Percentiles rank a stretch among this genome's conserved stretches.
phyloP scores from a whole-genome alignment of 306 rosid genomes.

The Luffa aegyptiaca region DNA sequence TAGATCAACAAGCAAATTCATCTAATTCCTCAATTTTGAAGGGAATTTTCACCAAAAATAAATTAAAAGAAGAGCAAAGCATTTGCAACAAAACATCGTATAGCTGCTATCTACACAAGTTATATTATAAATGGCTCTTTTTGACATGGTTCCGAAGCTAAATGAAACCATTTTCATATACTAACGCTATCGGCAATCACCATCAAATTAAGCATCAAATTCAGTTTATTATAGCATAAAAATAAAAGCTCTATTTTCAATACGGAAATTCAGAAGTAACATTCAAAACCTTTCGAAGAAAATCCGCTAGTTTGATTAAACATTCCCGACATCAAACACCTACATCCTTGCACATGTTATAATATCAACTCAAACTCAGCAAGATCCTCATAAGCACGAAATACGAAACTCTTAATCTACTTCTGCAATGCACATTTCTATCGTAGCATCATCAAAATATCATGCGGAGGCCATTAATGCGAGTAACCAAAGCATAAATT shows the following conservation, averaged over 20 bases:
- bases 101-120: too few species aligned
- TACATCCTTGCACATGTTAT: not conserved
- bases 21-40: too few species aligned
- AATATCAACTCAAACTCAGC: not conserved
- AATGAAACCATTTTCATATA: too few species aligned
- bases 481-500: not conserved
- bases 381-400: not conserved
- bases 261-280: not conserved
- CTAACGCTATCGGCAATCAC: not conserved
- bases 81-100: too few species aligned
- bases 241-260: not conserved
- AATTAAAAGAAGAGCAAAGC: too few species aligned
- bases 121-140: too few species aligned
- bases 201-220: not conserved
- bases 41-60: too few species aligned
- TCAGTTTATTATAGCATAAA: not conserved
- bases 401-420: not conserved
- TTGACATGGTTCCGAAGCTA: too few species aligned
- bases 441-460: not conserved
- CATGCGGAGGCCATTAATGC: not conserved
- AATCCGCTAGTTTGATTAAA: not conserved
- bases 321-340: not conserved
- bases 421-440: not conserved
- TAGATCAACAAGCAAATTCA: too few species aligned
- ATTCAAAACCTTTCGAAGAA: not conserved